Conservation (phyloP, 345 rosid genomes). For the Citrus glauca region DNA sequence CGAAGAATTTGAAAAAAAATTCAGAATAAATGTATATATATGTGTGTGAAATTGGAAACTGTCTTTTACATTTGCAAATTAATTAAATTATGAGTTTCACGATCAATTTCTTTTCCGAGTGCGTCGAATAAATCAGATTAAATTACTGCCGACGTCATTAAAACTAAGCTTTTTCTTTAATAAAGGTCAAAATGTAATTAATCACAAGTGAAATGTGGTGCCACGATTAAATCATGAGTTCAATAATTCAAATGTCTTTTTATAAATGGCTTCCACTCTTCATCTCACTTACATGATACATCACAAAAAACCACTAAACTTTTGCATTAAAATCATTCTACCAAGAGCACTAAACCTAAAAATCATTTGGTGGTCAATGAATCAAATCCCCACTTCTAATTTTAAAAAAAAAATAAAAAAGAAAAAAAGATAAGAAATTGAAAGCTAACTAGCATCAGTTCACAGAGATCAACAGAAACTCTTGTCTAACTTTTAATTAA, state of each 20-base stretch:
- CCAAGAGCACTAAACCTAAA: constrained; percentile 33
- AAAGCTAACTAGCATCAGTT: not conserved
- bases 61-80: too few relatives aligned
- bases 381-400: constrained; percentile 38
- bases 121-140: not conserved
- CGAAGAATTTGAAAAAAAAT: too few relatives aligned
- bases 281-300: constrained; percentile 17
- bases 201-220: not conserved
- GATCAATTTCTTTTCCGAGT: not conserved
- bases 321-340: constrained; percentile 11
- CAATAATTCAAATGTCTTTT: not conserved
- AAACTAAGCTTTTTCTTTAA: not conserved
- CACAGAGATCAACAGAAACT: constrained; percentile 8
- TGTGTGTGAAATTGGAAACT: too few relatives aligned
- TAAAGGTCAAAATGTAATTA: not conserved
- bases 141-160: not conserved
- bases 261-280: constrained; percentile 32
- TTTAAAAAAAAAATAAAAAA: constrained; percentile 1
- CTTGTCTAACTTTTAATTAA: not conserved
- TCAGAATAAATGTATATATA: too few relatives aligned
- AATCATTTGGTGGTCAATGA: constrained; percentile 38
- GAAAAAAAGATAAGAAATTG: not conserved
- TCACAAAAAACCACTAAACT: not conserved
- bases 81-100: too few relatives aligned
- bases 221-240: not conserved